These are phyloP conservation scores for Auricularia cornea DNA, from an alignment of 768 basidiomycete genomes.

Conservation along the genomic window DNA sequence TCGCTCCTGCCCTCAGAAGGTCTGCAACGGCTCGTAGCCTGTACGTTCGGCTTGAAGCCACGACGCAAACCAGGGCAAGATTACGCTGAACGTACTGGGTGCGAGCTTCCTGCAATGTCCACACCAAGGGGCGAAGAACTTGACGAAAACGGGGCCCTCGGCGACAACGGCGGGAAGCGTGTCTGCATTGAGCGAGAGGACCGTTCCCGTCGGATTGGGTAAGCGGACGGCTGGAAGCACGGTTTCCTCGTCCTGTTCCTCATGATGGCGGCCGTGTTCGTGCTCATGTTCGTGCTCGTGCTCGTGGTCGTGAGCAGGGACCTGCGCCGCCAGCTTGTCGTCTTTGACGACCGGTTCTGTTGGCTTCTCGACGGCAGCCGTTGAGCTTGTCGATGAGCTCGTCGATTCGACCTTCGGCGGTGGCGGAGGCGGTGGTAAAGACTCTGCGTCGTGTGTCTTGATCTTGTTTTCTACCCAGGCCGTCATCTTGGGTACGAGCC, in stretches of 20 bases:
- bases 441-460: neutral
- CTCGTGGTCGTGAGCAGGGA: neutral
- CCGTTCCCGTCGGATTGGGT: slow-evolving; percentile 33
- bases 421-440: slow-evolving; percentile 44
- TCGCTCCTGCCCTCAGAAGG: too few species aligned
- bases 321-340: neutral
- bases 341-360: slow-evolving; percentile 29
- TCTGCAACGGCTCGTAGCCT: too few species aligned
- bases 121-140: slow-evolving; percentile 89
- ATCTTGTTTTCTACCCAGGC: neutral
- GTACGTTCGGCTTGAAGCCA: too few species aligned
- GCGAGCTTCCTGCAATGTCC: slow-evolving; percentile 95
- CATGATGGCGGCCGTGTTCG: neutral
- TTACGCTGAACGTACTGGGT: slow-evolving; percentile 30
- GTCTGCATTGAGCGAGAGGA: slow-evolving; percentile 34
- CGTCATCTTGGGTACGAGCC: slow-evolving; percentile 32
- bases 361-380: slow-evolving; percentile 1
- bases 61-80: neutral
- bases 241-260: neutral
- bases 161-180: slow-evolving; percentile 38
- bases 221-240: neutral
- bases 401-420: slow-evolving; percentile 43
- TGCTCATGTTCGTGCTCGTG: neutral
- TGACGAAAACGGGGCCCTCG: slow-evolving; percentile 51
- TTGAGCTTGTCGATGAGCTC: slow-evolving; percentile 6